A percentile compares a stretch with the other conserved stretches of the same genome.
phyloP scores from a whole-genome alignment of 2,329 filamentous ascomycete genomes.

The Colletotrichum tropicale region DNA sequence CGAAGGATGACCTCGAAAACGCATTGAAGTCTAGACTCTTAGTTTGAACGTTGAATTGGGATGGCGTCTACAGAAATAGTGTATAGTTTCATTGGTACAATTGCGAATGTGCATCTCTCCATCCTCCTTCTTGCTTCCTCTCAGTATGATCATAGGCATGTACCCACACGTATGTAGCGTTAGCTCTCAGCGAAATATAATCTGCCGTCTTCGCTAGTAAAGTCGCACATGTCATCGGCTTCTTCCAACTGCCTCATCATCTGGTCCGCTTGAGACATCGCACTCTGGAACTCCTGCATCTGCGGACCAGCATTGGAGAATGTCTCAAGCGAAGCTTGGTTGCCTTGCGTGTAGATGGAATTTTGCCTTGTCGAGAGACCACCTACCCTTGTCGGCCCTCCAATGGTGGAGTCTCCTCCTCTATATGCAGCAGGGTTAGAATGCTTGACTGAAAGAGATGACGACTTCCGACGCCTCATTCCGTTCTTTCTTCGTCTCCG shows the following conservation, averaged over 20 bases:
- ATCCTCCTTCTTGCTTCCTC: neutral
- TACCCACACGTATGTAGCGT: neutral
- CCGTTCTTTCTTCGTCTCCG: neutral
- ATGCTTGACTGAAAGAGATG: neutral
- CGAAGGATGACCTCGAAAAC: neutral
- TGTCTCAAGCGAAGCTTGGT: neutral
- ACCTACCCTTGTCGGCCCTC: neutral
- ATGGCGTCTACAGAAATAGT: neutral
- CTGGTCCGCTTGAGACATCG: neutral
- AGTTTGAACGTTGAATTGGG: neutral
- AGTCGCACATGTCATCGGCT: neutral
- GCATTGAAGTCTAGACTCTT: neutral
- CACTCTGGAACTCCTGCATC: neutral
- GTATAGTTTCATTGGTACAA: neutral
- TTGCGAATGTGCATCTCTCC: neutral
- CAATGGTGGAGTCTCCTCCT: neutral
- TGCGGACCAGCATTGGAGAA: neutral
- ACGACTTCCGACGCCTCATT: neutral
- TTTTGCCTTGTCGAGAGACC: neutral
- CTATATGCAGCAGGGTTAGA: neutral
- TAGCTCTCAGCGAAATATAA: neutral
- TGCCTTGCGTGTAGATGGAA: neutral
- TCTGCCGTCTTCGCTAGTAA: neutral
- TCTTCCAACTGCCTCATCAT: neutral
- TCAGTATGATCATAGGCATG: neutral